A percentile compares a stretch with the other conserved stretches of the same genome.
Conservation (phyloP, 2,329 filamentous ascomycete species). For the Microcyclosporella mali region DNA sequence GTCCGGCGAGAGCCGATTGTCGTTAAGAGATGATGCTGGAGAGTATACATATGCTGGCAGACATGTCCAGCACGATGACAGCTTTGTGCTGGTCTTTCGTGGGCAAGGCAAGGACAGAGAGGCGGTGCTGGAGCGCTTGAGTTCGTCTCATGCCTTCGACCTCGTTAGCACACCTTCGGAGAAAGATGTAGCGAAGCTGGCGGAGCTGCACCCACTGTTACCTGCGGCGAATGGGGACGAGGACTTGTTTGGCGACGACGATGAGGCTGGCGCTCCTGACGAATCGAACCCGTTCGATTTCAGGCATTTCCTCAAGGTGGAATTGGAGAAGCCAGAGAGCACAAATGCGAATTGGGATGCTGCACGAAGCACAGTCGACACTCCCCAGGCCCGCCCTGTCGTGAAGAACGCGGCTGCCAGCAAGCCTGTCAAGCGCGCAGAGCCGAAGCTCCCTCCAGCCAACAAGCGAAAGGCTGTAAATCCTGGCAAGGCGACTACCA, state of each 20-base stretch:
- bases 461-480: slow-evolving; percentile 23
- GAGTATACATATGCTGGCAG: slow-evolving; percentile 37
- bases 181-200: slow-evolving; percentile 56
- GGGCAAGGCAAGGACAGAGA: slow-evolving; percentile 23
- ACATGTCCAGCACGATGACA: slow-evolving; percentile 53
- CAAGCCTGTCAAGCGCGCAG: slow-evolving; percentile 14
- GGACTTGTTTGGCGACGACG: slow-evolving; percentile 26
- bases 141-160: slow-evolving; percentile 85
- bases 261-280: slow-evolving; percentile 36
- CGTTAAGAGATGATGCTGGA: slow-evolving; percentile 25
- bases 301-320: slow-evolving; percentile 39
- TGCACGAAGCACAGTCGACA: slow-evolving; percentile 20
- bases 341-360: slow-evolving; percentile 8
- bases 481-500: slow-evolving; percentile 17
- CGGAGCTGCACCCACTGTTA: slow-evolving; percentile 58
- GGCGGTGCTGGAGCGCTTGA: slow-evolving; percentile 61
- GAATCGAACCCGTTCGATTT: slow-evolving; percentile 45
- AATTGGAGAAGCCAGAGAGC: slow-evolving; percentile 23
- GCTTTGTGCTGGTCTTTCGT: slow-evolving; percentile 52
- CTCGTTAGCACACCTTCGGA: slow-evolving; percentile 63
- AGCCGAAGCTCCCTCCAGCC: slow-evolving; percentile 5
- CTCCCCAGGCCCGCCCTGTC: slow-evolving; percentile 16
- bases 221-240: slow-evolving; percentile 20
- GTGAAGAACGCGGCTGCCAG: slow-evolving; percentile 15
- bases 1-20: slow-evolving; percentile 13